Conservation (phyloP, 164 flowering plant species). For the Vitis riparia region DNA sequence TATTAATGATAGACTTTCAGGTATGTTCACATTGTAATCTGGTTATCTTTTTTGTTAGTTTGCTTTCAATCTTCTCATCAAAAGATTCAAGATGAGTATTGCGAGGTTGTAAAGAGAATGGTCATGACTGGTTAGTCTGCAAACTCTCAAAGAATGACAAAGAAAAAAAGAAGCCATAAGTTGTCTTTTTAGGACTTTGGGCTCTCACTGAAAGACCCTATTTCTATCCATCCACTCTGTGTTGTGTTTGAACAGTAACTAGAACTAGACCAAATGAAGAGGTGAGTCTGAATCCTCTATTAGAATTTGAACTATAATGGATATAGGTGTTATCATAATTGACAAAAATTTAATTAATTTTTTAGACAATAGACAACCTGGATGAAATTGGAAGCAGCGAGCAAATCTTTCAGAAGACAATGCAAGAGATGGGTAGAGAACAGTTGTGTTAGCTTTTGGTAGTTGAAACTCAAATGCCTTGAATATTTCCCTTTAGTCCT, state of each 20-base stretch:
- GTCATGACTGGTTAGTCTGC: no score
- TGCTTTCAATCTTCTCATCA: no score
- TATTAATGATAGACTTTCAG: no score
- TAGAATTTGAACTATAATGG: neutral
- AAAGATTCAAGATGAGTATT: no score
- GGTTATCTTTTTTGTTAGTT: no score
- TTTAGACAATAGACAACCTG: constrained; percentile 68
- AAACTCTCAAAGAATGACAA: no score
- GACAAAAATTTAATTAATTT: constrained; percentile 5
- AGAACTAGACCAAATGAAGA: constrained; percentile 79
- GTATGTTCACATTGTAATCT: no score
- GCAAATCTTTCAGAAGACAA: constrained; percentile 79
- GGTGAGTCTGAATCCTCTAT: constrained; percentile 43
- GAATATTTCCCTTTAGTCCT: neutral
- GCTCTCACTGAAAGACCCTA: no score
- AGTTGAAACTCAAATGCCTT: neutral
- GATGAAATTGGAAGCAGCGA: constrained; percentile 87
- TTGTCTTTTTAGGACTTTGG: no score
- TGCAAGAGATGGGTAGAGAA: constrained; percentile 79
- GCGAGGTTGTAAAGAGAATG: no score
- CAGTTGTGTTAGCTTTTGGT: constrained; percentile 38
- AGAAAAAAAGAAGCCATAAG: no score
- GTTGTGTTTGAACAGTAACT: constrained; percentile 46
- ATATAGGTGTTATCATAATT: constrained; percentile 10
- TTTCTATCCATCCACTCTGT: neutral